Evolutionary conservation across 2,329 filamentous ascomycete genomes (phyloP).

Genomic region (Phialophora tarda): DNA sequence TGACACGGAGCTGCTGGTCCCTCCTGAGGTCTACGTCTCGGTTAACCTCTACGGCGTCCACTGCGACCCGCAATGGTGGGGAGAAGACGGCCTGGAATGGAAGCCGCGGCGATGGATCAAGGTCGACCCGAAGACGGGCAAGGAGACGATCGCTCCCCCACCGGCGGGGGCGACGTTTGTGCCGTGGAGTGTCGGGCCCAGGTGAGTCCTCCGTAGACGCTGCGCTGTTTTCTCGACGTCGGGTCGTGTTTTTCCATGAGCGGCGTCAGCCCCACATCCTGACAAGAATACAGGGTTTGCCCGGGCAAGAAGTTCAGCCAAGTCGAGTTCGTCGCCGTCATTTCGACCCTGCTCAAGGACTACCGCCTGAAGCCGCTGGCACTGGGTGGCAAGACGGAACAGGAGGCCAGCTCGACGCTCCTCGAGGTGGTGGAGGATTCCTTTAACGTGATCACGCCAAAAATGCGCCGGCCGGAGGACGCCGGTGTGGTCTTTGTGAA

Average conservation of each 20-base stretch:
- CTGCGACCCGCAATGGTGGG: slow-evolving; percentile 42
- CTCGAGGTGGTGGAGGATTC: slow-evolving; percentile 28
- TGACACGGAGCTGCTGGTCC: slow-evolving; percentile 30
- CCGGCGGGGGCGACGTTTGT: slow-evolving; percentile 36
- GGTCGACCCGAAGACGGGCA: slow-evolving; percentile 19
- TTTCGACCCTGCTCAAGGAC: slow-evolving; percentile 34
- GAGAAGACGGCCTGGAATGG: slow-evolving; percentile 41
- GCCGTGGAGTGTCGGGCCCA: slow-evolving; percentile 43
- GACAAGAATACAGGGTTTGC: not conserved
- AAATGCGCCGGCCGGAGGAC: slow-evolving; percentile 27
- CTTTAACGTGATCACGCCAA: slow-evolving; percentile 18
- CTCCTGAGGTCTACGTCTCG: slow-evolving; percentile 33
- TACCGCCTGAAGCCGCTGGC: slow-evolving; percentile 27
- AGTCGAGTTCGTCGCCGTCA: slow-evolving; percentile 46
- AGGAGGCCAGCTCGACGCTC: slow-evolving; percentile 25
- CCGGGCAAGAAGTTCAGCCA: slow-evolving; percentile 48
- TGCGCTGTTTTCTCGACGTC: not conserved
- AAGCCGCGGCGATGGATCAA: slow-evolving; percentile 46
- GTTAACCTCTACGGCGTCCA: slow-evolving; percentile 42
- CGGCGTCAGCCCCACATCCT: not conserved
- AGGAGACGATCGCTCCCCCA: slow-evolving; percentile 23
- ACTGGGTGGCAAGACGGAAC: slow-evolving; percentile 22
- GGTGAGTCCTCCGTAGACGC: slow-evolving; percentile 36
- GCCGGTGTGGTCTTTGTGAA: slow-evolving; percentile 30
- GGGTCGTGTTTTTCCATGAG: not conserved